Conservation (phyloP, 2,329 filamentous ascomycete genomes). For the Talaromyces sp. region DNA sequence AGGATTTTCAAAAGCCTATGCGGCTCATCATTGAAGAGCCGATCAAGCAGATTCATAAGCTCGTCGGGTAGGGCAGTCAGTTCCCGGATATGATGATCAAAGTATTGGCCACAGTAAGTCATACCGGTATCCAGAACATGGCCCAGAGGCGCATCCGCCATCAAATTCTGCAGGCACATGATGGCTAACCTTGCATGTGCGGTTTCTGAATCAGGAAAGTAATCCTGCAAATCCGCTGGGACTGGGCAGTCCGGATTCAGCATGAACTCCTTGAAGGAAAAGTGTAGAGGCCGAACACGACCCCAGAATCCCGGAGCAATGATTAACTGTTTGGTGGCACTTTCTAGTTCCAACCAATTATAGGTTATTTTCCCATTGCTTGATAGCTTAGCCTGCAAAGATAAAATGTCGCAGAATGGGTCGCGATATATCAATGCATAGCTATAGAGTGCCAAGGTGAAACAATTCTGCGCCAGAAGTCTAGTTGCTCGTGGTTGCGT, state of each 20-base stretch:
- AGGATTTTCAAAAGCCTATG: conserved; percentile 1
- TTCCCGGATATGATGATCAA: conserved; percentile 8
- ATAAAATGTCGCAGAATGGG: background rate
- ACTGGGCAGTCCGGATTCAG: background rate
- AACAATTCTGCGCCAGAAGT: conserved; percentile 5
- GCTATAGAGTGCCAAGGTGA: conserved; percentile 6
- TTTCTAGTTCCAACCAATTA: background rate
- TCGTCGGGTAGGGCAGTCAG: background rate
- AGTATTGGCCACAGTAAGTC: conserved; percentile 2
- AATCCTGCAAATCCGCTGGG: conserved; percentile 3
- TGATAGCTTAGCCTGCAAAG: background rate
- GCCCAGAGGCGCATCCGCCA: background rate
- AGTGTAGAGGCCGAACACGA: conserved; percentile 6
- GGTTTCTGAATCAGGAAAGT: background rate
- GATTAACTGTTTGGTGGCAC: background rate
- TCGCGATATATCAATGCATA: background rate
- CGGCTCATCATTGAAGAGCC: background rate
- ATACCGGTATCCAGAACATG: background rate
- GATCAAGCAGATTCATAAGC: conserved; percentile 6
- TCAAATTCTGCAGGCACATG: conserved; percentile 7
- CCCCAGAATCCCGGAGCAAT: background rate
- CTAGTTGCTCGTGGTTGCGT: conserved; percentile 1
- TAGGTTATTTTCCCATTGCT: background rate
- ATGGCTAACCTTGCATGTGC: conserved; percentile 9
- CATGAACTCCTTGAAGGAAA: conserved; percentile 8